Percentiles rank a stretch among this genome's conserved stretches.
Conservation (phyloP, 305 asterid species). For the Withania somnifera region DNA sequence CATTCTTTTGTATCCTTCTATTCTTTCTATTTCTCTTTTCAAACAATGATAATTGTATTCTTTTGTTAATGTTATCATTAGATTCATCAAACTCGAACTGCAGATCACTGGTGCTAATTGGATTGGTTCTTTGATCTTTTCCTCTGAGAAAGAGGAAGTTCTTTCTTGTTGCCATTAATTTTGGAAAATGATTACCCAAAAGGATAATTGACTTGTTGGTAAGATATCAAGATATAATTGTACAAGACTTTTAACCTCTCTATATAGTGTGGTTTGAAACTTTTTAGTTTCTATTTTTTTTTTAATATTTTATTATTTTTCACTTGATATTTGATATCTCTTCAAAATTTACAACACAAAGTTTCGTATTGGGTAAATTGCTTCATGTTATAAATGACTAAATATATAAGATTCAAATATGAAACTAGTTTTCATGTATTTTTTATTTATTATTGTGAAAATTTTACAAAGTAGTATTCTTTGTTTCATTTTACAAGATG, state of each 20-base stretch:
- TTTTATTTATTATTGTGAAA: background rate
- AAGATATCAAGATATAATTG: background rate
- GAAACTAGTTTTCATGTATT: background rate
- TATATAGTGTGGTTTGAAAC: background rate
- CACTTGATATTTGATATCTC: too few species aligned
- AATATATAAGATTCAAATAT: background rate
- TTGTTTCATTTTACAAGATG: background rate
- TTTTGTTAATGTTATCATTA: too few species aligned
- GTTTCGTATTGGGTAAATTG: too few species aligned
- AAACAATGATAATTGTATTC: too few species aligned
- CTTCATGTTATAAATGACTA: background rate
- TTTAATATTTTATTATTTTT: too few species aligned
- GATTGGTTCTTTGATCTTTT: background rate
- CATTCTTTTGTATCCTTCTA: too few species aligned
- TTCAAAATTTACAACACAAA: too few species aligned
- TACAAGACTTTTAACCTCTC: background rate
- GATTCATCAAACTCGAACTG: slow-evolving; percentile 36
- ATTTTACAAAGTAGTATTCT: background rate
- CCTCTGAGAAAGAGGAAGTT: background rate
- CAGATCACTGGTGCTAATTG: background rate
- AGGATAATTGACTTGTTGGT: background rate
- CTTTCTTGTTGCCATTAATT: background rate
- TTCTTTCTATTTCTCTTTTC: too few species aligned
- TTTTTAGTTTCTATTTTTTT: background rate
- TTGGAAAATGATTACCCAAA: background rate